phyloP scores from a whole-genome alignment of 345 rosid species.

The Melastoma malabathricum region DNA sequence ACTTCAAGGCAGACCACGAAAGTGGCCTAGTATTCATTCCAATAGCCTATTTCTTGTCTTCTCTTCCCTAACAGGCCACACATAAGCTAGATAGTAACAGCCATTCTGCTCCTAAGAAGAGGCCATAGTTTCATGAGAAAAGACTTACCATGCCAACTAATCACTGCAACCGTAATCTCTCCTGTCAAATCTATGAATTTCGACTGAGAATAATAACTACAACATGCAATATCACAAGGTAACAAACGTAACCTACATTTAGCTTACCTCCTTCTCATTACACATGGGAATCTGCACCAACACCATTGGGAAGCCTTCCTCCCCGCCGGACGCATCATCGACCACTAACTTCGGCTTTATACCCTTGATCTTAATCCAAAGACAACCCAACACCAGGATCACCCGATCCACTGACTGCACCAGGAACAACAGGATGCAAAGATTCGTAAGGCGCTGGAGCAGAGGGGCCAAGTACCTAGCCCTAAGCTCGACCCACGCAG shows the following conservation, averaged over 20 bases:
- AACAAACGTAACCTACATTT: slow-evolving; percentile 35
- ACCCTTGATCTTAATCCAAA: slow-evolving; percentile 56
- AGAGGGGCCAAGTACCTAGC: slow-evolving; percentile 69
- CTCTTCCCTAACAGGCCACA: too few relatives aligned
- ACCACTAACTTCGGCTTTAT: slow-evolving; percentile 43
- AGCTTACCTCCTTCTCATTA: slow-evolving; percentile 93
- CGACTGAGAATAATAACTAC: too few relatives aligned
- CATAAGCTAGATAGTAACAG: too few relatives aligned
- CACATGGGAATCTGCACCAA: slow-evolving; percentile 95
- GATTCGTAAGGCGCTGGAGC: slow-evolving; percentile 54
- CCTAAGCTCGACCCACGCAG: slow-evolving; percentile 59
- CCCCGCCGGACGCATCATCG: slow-evolving; percentile 23
- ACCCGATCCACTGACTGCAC: slow-evolving; percentile 74
- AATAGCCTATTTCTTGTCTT: too few relatives aligned
- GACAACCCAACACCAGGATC: slow-evolving; percentile 57
- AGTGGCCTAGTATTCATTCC: too few relatives aligned
- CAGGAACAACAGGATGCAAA: slow-evolving; percentile 67
- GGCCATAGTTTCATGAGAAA: too few relatives aligned
- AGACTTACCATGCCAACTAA: too few relatives aligned
- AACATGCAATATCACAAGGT: not conserved
- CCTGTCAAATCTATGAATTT: too few relatives aligned
- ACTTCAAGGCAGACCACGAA: too few relatives aligned
- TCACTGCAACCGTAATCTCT: too few relatives aligned
- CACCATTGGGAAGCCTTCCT: slow-evolving; percentile 71
- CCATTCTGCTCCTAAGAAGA: too few relatives aligned